phyloP scores from a whole-genome alignment of 805 yeast genomes.

The Helenozyma baotianmanensis region DNA sequence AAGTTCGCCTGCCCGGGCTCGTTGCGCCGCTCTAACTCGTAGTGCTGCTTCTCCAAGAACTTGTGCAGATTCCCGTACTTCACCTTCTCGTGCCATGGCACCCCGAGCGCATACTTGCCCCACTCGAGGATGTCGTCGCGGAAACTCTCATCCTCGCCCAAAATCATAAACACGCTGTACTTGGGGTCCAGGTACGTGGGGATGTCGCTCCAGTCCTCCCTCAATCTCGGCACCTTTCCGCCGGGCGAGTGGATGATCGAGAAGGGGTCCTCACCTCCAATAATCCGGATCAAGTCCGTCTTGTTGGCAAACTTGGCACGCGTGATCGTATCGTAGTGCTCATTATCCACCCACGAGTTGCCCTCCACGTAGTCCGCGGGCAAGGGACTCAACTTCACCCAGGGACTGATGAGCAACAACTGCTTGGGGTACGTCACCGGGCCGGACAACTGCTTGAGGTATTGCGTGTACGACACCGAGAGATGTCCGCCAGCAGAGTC shows the following conservation, averaged over 20 bases:
- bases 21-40: constrained; percentile 18
- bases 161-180: constrained; percentile 25
- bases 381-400: constrained; percentile 31
- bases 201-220: constrained; percentile 29
- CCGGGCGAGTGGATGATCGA: constrained; percentile 23
- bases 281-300: constrained; percentile 6
- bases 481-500: constrained; percentile 44
- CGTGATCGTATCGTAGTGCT: constrained; percentile 12
- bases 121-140: constrained; percentile 37
- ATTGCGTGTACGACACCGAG: constrained; percentile 26
- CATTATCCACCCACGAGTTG: constrained; percentile 30
- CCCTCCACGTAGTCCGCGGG: constrained; percentile 23
- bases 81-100: constrained; percentile 18
- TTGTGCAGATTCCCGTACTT: constrained; percentile 25
- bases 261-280: constrained; percentile 12
- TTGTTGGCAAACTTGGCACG: constrained; percentile 6
- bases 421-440: constrained; percentile 22
- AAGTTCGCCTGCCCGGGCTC: constrained; percentile 18
- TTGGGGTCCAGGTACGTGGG: constrained; percentile 25
- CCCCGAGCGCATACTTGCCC: constrained; percentile 28
- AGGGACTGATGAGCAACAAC: constrained; percentile 31
- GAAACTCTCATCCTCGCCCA: constrained; percentile 40
- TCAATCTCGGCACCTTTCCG: constrained; percentile 16
- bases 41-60: constrained; percentile 14
- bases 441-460: constrained; percentile 14